These are phyloP conservation scores for Rhizoctonia solani DNA, from an alignment of 1,284 basidiomycete genomes.

Conservation along the genomic window DNA sequence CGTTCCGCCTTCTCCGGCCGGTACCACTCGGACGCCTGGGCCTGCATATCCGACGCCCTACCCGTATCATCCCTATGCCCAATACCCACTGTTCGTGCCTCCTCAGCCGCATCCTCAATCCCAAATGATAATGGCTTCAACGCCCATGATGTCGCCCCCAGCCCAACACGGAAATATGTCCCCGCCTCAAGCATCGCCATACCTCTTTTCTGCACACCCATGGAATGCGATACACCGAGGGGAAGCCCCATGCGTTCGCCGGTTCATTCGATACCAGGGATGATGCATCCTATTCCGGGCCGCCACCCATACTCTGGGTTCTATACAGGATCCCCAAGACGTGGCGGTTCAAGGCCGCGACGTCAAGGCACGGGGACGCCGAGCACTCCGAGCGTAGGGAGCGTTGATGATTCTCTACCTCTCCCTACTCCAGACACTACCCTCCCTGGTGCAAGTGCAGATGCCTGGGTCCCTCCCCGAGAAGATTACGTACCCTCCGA, in stretches of 20 bases:
- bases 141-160: constrained; percentile 15
- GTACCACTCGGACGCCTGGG: too few species aligned
- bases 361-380: too few species aligned
- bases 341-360: too few species aligned
- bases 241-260: constrained; percentile 13
- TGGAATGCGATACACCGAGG: neutral
- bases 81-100: neutral
- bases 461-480: too few species aligned
- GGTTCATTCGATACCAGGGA: neutral
- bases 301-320: neutral
- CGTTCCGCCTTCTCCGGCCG: too few species aligned
- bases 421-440: too few species aligned
- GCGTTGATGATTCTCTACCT: neutral
- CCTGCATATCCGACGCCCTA: neutral
- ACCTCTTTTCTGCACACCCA: neutral
- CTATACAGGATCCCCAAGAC: neutral
- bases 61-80: neutral
- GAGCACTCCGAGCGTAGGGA: constrained; percentile 25
- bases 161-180: constrained; percentile 8
- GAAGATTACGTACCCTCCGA: too few species aligned
- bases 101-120: neutral
- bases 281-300: constrained; percentile 1
- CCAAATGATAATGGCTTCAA: neutral
- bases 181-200: neutral
- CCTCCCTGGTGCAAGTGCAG: too few species aligned